Evolutionary conservation across 805 yeast genomes (phyloP), one percentile per base, ranked within the genome.

Genomic region (Hanseniaspora jakobsenii): DNA sequence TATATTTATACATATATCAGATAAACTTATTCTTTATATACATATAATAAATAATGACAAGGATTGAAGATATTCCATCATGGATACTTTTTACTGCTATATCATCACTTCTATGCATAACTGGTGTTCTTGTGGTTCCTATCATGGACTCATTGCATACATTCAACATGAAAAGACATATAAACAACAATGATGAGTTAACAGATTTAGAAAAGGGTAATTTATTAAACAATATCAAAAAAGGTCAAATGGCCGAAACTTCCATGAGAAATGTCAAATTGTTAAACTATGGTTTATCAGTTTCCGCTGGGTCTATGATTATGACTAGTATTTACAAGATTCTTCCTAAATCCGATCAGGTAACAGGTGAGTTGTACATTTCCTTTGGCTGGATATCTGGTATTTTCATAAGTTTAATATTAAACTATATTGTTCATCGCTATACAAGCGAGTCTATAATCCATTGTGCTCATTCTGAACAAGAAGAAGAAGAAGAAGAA

Each of bases 361-460:
- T 65, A 6, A 67, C 67, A 47, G 50, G 65, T 19, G 58, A 63
- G 12, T 57, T 74, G 41, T 64, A 73, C 32, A 61, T 66, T 0
- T 65, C 72, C 8, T 70, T 71, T 51, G 65, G 64, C 3, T 52
- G 55, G 23, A 7, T 74, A 3, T 53, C 63, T 1, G 97, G 98
- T 2, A 71, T 81, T 2, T 36, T 64, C 1, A 50, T 74, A 2
- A 83, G 94, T 55, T 58, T 75, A 1, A 48, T 61, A 2, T 62
- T 89, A 45, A 87, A 86, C 58, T 57, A 66, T 22, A 29, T 79
- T 1, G 74, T 91, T 4, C 95, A 87, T 59, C 59, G 74, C 28
- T 60, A 77, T 42, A 83, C 96, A 0, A 75, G 89, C 40, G 83
- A 83, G 57, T 77, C 87, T 26, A 72, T 87, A 27, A 81, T 87